phyloP scores from a whole-genome alignment of 345 rosid genomes.

The Eucalyptus rudis region DNA sequence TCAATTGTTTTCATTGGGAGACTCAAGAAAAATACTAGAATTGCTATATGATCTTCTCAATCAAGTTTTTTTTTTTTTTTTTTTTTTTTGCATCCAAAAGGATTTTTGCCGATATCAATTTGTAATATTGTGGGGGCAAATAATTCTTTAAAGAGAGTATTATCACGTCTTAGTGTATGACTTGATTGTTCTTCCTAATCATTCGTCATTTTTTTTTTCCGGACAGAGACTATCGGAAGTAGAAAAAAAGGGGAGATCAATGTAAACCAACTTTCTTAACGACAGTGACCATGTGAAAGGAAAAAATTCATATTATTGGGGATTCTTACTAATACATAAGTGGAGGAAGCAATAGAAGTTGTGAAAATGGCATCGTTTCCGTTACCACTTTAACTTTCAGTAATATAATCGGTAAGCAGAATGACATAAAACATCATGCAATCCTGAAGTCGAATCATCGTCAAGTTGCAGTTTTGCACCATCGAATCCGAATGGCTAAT shows the following conservation, averaged over 20 bases:
- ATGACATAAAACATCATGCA: background rate
- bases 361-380: background rate
- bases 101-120: background rate
- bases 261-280: background rate
- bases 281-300: background rate
- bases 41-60: background rate
- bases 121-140: background rate
- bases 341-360: background rate
- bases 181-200: no score
- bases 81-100: background rate
- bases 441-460: background rate
- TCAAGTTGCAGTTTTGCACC: background rate
- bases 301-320: background rate
- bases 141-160: background rate
- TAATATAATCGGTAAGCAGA: background rate
- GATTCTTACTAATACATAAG: background rate
- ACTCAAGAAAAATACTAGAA: no score
- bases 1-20: no score
- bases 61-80: background rate
- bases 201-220: no score
- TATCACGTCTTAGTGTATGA: background rate
- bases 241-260: background rate
- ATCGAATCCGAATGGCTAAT: background rate
- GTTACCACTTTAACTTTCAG: background rate
- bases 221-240: background rate